Conservation (phyloP, 1,139 yeast genomes). For the Pneumocystis wakefieldiae region DNA sequence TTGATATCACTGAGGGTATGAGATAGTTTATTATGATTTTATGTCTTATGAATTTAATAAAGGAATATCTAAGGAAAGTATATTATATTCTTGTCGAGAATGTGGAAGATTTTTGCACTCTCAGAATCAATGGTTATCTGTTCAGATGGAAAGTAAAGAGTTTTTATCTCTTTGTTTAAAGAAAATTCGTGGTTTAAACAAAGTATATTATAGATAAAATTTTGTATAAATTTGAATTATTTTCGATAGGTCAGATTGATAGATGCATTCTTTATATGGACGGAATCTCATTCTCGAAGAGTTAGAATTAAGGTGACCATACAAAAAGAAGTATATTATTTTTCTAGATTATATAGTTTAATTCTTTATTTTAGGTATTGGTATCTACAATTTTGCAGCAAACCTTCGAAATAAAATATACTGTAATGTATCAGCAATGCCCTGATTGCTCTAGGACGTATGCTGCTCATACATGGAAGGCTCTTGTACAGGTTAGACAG, state of each 20-base stretch:
- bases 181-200: constrained; percentile 73
- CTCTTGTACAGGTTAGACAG: constrained; percentile 92
- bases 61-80: constrained; percentile 77
- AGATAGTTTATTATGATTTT: not conserved
- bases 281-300: constrained; percentile 97
- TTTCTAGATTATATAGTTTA: not conserved
- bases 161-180: constrained; percentile 77
- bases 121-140: constrained; percentile 83
- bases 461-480: constrained; percentile 95
- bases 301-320: constrained; percentile 79
- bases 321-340: constrained; percentile 69
- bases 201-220: constrained; percentile 20
- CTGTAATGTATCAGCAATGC: constrained; percentile 93
- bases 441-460: constrained; percentile 96
- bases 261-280: constrained; percentile 95
- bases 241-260: constrained; percentile 46
- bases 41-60: not conserved
- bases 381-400: constrained; percentile 86
- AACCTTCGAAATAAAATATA: constrained; percentile 85
- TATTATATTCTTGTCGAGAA: constrained; percentile 84
- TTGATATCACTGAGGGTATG: constrained; percentile 76
- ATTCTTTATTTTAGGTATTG: constrained; percentile 25
- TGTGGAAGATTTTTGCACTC: constrained; percentile 94
- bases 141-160: constrained; percentile 84
- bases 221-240: not conserved